phyloP scores from a whole-genome alignment of 305 asterid genomes.

The Withania somnifera region DNA sequence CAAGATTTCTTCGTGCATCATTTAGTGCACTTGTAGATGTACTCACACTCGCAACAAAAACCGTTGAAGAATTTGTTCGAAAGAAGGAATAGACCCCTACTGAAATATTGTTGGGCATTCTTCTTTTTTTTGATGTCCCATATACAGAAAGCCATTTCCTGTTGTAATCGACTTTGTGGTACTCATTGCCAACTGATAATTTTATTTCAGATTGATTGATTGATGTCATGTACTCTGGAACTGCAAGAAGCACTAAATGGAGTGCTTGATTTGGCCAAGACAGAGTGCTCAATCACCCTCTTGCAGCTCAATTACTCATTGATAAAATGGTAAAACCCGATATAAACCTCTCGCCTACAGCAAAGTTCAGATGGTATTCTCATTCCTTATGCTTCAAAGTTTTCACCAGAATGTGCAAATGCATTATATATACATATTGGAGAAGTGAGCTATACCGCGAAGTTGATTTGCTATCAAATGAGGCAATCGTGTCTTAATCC shows the following conservation, averaged over 20 bases:
- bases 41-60: conserved; percentile 78
- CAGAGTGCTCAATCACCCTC: neutral
- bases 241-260: neutral
- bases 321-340: neutral
- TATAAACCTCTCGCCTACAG: neutral
- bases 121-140: neutral
- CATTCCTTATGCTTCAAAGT: neutral
- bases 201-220: neutral
- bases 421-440: neutral
- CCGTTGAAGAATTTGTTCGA: conserved; percentile 65
- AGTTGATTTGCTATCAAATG: neutral
- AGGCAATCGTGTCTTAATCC: neutral
- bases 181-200: neutral
- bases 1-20: conserved; percentile 89
- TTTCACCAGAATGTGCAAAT: neutral
- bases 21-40: conserved; percentile 78
- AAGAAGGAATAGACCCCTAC: conserved; percentile 14
- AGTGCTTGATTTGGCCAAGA: neutral
- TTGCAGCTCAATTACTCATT: neutral
- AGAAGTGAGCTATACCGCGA: neutral
- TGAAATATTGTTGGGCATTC: neutral
- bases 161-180: neutral
- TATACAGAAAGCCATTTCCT: neutral
- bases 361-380: neutral
- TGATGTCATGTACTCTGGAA: neutral